Conservation (phyloP, 2,329 filamentous ascomycete species). For the Nannizziopsis arthrosporioides region DNA sequence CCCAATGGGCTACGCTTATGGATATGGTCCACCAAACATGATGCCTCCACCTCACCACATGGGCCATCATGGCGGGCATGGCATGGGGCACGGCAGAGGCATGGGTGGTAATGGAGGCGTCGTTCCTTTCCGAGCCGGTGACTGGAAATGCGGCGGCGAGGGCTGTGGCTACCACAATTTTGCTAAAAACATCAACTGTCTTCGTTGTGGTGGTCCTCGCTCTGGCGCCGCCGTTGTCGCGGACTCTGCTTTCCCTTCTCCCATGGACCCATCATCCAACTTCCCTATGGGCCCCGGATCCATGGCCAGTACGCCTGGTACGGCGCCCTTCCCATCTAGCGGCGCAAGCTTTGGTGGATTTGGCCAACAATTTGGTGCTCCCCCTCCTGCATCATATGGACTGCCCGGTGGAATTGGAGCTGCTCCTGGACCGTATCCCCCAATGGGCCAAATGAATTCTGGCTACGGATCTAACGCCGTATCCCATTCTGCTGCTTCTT, state of each 20-base stretch:
- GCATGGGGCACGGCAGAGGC: conserved; percentile 46
- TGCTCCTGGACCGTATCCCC: conserved; percentile 62
- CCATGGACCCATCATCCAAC: conserved; percentile 73
- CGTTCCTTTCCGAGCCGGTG: conserved; percentile 93
- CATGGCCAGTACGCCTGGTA: conserved; percentile 69
- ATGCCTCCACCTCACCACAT: conserved; percentile 69
- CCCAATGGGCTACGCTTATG: conserved; percentile 54
- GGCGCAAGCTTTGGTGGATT: conserved; percentile 57
- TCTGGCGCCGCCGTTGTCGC: conserved; percentile 89
- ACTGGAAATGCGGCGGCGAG: conserved; percentile 98
- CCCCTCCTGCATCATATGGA: conserved; percentile 72
- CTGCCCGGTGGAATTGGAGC: conserved; percentile 76
- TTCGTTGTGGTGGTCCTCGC: conserved; percentile 89
- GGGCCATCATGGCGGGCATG: conserved; percentile 47
- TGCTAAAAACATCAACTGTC: conserved; percentile 96
- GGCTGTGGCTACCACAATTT: conserved; percentile 99
- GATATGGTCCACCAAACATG: conserved; percentile 58
- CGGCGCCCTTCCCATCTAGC: conserved; percentile 61
- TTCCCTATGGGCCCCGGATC: conserved; percentile 78
- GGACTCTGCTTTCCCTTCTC: conserved; percentile 80
- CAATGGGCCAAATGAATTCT: conserved; percentile 54
- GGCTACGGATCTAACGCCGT: conserved; percentile 66
- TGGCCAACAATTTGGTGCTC: conserved; percentile 73
- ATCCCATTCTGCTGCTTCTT: conserved; percentile 72
- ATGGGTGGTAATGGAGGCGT: conserved; percentile 63